Evolutionary conservation across 192 early-diverging fungal species (phyloP).

Genomic region (Backusella luteola): DNA sequence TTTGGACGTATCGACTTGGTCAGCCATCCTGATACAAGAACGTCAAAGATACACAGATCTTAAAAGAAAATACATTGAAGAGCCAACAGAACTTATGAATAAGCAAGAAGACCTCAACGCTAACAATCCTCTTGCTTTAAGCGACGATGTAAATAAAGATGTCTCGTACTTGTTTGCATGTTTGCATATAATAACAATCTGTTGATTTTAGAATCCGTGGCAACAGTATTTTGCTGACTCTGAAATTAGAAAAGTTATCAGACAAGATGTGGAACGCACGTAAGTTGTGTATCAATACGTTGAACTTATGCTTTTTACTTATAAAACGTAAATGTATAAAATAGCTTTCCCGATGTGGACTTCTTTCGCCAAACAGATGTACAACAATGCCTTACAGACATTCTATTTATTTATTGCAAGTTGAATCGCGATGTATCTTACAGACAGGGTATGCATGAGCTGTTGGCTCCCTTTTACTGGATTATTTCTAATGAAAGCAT

Average conservation of each 20-base stretch:
- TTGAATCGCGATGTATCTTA: slow-evolving; percentile 87
- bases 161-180: not conserved
- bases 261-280: slow-evolving; percentile 92
- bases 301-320: not conserved
- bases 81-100: slow-evolving; percentile 49
- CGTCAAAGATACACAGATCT: slow-evolving; percentile 68
- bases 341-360: slow-evolving; percentile 84
- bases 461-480: slow-evolving; percentile 81
- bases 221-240: slow-evolving; percentile 86
- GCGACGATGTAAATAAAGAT: slow-evolving; percentile 58
- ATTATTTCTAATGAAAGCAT: slow-evolving; percentile 73
- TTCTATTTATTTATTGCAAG: slow-evolving; percentile 92
- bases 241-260: slow-evolving; percentile 81
- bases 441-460: slow-evolving; percentile 98
- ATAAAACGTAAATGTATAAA: not conserved
- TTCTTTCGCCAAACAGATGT: slow-evolving; percentile 67
- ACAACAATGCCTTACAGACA: slow-evolving; percentile 70
- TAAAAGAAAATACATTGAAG: slow-evolving; percentile 63
- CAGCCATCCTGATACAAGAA: slow-evolving; percentile 55
- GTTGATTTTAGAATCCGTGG: slow-evolving; percentile 79
- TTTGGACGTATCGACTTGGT: slow-evolving; percentile 57
- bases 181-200: not conserved
- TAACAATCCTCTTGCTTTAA: slow-evolving; percentile 87
- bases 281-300: slow-evolving; percentile 32
- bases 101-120: slow-evolving; percentile 59